Evolutionary conservation across 352 stramenopile genomes (phyloP), one percentile per base, ranked within the genome.

Genomic region (Halophytophthora batemanensis): DNA sequence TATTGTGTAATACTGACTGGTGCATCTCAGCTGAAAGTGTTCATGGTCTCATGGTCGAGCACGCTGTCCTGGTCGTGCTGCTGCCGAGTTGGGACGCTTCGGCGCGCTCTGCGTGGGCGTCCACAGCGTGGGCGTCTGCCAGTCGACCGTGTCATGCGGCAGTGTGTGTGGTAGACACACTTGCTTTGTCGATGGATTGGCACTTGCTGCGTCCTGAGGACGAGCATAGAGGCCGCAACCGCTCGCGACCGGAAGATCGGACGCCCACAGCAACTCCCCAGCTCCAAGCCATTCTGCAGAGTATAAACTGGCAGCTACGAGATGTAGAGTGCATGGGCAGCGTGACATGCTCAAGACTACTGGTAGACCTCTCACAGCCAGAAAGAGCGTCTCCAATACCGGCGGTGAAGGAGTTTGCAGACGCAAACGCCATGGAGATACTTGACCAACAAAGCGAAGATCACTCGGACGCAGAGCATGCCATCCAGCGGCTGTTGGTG

Each of bases 61-160:
- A 17, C 11, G 33, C n/a, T 17, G 33, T 38, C 33, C 11, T 17
- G 10, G 15, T 38, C 33, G 33, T 38, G 33, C 33, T 38, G 33
- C 10, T 38, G 33, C 33, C 33, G 2, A 13, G 11, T 14, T 17
- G 11, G 11, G 10, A 38, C 4, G 6, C 23, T 18, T 22, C 49
- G 38, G 50, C 50, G 43, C 39, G 44, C 17, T 34, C 39, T 57
- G 33, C 33, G n/a, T n/a, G n/a, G n/a, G n/a, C n/a, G n/a, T n/a
- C n/a, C n/a, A 2, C 11, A 38, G 33, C 33, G 6, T 4, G 6
- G 10, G 33, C 11, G 33, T 13, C 11, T 14, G 10, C 3, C 15
- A 13, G 33, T 38, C 15, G 33, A 3, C 33, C 6, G 33, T 17
- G 11, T 13, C 33, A 17, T 38, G 33, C 33, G 11, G 33, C 33